Evolutionary conservation across 2,329 filamentous ascomycete species (phyloP), one percentile per base, ranked within the genome.

Genomic region (Aureobasidium zeae): DNA sequence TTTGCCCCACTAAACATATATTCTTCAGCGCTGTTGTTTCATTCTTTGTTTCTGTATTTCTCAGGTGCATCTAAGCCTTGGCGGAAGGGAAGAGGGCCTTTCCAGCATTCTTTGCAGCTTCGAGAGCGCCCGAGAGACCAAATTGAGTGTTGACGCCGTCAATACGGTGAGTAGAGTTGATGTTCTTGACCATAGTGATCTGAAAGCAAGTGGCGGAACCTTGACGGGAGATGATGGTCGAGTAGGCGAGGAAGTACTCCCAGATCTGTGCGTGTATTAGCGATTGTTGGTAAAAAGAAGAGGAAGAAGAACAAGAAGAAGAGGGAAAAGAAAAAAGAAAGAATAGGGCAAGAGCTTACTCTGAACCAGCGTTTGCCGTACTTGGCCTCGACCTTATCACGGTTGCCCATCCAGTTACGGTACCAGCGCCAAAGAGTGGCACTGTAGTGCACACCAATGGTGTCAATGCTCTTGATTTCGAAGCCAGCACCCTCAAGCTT

Each of bases 351-450:
- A n/a, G n/a, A n/a, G 73, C 83, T 71, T 74, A 88, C 84, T 64
- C 89, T 81, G 77, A 85, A 98, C 91, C 91, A 98, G 60, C 85
- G 76, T 61, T 83, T 80, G 58, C 91, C 91, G 62, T 96, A 96
- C 75, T 95, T 96, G 60, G 84, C 86, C 65, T 83, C 77, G 49
- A 95, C 84, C 72, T 94, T 93, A 47, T 94, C 86, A 55, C 76
- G 73, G 75, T 96, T 96, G 67, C 73, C 86, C 64, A 95, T 76
- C 91, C 91, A 96, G 76, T 96, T 96, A 53, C 91, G 77, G 73
- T 96, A 96, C 91, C 91, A 96, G 61, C 85, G 78, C 91, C 91
- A 96, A 50, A 98, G 71, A 20, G 91, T 96, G 41, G 87, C 87
- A 38, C 86, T 94, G 71, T 95, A 96, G 72, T 96, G 91, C 31